These are phyloP conservation scores for Myxozyma vanderwaltii DNA, from an alignment of 805 yeast species.

Conservation along the genomic window DNA sequence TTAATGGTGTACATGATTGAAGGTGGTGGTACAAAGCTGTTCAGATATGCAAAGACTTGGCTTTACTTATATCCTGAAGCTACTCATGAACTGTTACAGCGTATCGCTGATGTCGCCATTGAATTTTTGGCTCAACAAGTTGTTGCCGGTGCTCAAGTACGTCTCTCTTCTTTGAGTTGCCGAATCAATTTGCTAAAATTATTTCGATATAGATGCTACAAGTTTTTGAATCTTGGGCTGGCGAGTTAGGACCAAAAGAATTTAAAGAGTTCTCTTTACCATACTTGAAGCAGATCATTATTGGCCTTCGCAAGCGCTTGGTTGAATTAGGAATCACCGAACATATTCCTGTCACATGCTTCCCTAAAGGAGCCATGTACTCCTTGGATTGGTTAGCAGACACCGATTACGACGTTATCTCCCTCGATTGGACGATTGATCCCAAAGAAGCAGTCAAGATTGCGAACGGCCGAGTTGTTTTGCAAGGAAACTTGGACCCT, in stretches of 20 bases:
- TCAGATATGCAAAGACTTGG: conserved; percentile 91
- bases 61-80: conserved; percentile 75
- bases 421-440: conserved; percentile 87
- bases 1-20: conserved; percentile 94
- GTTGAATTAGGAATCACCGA: conserved; percentile 69
- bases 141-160: conserved; percentile 87
- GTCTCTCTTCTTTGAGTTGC: background rate
- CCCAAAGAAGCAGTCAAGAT: conserved; percentile 82
- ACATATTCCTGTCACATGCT: conserved; percentile 80
- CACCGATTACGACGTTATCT: conserved; percentile 81
- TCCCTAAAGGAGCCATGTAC: conserved; percentile 97
- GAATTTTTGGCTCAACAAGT: conserved; percentile 95
- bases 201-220: conserved; percentile 62
- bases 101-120: conserved; percentile 81
- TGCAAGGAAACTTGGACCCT: conserved; percentile 96
- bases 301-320: conserved; percentile 67
- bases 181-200: background rate
- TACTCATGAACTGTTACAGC: conserved; percentile 69
- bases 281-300: conserved; percentile 74
- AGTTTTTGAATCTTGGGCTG: conserved; percentile 97
- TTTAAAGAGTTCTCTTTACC: conserved; percentile 89
- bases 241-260: conserved; percentile 89
- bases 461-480: conserved; percentile 71
- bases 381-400: conserved; percentile 84
- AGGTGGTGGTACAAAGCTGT: conserved; percentile 85